Evolutionary conservation across 768 basidiomycete species (phyloP).

Genomic region (Suillus hirtellus): DNA sequence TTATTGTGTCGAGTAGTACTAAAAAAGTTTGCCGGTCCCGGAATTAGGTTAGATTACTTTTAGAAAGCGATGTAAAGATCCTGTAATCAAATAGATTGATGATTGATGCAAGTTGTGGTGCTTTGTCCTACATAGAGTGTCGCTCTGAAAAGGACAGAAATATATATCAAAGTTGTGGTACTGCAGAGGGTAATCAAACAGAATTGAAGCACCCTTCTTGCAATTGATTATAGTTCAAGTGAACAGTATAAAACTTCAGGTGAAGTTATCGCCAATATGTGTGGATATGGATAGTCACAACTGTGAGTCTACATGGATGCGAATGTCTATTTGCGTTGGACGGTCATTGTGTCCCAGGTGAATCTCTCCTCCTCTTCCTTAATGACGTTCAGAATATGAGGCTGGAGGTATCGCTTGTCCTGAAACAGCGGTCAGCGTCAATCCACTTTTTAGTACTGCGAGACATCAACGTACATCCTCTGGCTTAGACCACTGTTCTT

Average conservation of each 20-base stretch:
- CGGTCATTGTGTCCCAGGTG: slow-evolving; percentile 77
- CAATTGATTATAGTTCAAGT: not conserved
- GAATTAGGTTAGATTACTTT: slow-evolving; percentile 1
- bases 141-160: too few relatives aligned
- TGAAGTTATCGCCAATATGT: slow-evolving; percentile 10
- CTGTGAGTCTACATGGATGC: slow-evolving; percentile 25
- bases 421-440: slow-evolving; percentile 33
- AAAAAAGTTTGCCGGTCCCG: not conserved
- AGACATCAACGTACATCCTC: slow-evolving; percentile 60
- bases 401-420: slow-evolving; percentile 89
- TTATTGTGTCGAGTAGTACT: not conserved
- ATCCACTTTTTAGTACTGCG: slow-evolving; percentile 1
- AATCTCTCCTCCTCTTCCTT: slow-evolving; percentile 76
- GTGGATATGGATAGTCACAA: slow-evolving; percentile 19
- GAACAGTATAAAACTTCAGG: not conserved
- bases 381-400: slow-evolving; percentile 70
- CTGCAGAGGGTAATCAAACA: not conserved
- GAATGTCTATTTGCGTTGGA: slow-evolving; percentile 62
- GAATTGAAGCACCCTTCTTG: not conserved
- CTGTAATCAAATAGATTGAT: slow-evolving; percentile 18
- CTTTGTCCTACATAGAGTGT: too few relatives aligned
- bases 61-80: slow-evolving; percentile 15
- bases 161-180: not conserved
- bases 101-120: not conserved
- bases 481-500: slow-evolving; percentile 75